Evolutionary conservation across 2,329 filamentous ascomycete genomes (phyloP).

Genomic region (Alternaria arbusti): DNA sequence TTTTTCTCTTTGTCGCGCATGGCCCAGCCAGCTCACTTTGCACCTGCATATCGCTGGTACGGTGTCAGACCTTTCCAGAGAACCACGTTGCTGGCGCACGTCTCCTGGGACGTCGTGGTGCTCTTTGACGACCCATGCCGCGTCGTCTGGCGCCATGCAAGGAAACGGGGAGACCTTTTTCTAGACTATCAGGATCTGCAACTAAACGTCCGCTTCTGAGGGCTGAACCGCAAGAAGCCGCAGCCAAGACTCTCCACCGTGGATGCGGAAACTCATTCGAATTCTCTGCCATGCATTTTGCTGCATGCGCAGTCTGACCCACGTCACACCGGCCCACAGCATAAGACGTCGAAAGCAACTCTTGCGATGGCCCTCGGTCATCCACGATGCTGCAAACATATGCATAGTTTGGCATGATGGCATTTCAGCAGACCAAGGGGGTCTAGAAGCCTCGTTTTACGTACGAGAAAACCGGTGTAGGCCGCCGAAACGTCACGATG

Average conservation of each 20-base stretch:
- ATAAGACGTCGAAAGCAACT: not conserved
- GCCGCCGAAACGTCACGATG: constrained; percentile 35
- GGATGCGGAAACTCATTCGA: constrained; percentile 16
- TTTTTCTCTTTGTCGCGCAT: constrained; percentile 1
- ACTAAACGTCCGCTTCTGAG: constrained; percentile 19
- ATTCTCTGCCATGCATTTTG: constrained; percentile 15
- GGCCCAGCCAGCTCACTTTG: constrained; percentile 2
- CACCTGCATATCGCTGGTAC: constrained; percentile 15
- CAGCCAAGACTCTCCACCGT: constrained; percentile 29
- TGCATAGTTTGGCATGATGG: constrained; percentile 23
- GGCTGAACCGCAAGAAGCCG: constrained; percentile 33
- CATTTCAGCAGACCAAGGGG: constrained; percentile 17
- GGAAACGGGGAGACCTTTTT: constrained; percentile 27
- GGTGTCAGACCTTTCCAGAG: not conserved
- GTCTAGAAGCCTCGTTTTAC: constrained; percentile 28
- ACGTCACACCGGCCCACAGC: constrained; percentile 20
- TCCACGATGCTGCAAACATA: constrained; percentile 6
- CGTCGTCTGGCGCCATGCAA: constrained; percentile 29
- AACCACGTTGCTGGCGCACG: constrained; percentile 25
- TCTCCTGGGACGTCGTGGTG: constrained; percentile 9
- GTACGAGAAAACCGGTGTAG: constrained; percentile 22
- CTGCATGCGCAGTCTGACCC: constrained; percentile 19
- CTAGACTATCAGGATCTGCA: constrained; percentile 35
- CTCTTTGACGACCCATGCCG: constrained; percentile 16
- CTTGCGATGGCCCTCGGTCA: not conserved